Conservation (phyloP, 805 yeast genomes). For the Suhomyces xylopsoci region DNA sequence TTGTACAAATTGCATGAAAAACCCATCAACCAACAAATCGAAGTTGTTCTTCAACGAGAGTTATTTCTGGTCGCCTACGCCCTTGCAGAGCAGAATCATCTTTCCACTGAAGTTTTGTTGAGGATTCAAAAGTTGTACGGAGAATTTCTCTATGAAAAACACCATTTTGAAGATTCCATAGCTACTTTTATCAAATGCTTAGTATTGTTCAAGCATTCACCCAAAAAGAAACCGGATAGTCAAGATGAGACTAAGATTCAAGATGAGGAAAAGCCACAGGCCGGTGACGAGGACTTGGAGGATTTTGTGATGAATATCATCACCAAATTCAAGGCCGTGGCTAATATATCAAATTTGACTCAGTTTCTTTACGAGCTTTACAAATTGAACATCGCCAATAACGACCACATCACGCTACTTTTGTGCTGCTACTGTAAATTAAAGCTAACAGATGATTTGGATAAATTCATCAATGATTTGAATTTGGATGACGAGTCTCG, state of each 20-base stretch:
- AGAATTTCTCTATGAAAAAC: slow-evolving; percentile 65
- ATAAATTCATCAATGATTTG: slow-evolving; percentile 48
- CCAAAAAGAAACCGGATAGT: not conserved
- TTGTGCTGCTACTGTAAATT: slow-evolving; percentile 78
- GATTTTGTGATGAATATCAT: slow-evolving; percentile 67
- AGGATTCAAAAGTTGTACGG: slow-evolving; percentile 52
- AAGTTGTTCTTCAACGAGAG: slow-evolving; percentile 64
- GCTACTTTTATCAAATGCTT: slow-evolving; percentile 61
- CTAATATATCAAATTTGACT: slow-evolving; percentile 63
- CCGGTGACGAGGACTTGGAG: slow-evolving; percentile 22
- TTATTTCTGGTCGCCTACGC: slow-evolving; percentile 69
- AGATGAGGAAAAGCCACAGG: not conserved
- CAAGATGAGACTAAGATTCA: not conserved
- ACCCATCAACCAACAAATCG: slow-evolving; percentile 62
- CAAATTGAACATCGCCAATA: slow-evolving; percentile 52
- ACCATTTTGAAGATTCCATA: slow-evolving; percentile 66
- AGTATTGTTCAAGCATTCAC: slow-evolving; percentile 15
- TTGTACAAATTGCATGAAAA: slow-evolving; percentile 68
- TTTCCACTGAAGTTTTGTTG: slow-evolving; percentile 27
- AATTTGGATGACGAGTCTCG: slow-evolving; percentile 19
- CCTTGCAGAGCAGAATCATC: slow-evolving; percentile 47
- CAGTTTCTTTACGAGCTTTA: slow-evolving; percentile 62
- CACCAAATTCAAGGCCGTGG: slow-evolving; percentile 73
- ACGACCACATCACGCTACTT: slow-evolving; percentile 78
- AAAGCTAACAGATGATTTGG: slow-evolving; percentile 57